A percentile compares a stretch with the other conserved stretches of the same genome.
Evolutionary conservation across 2,329 filamentous ascomycete species (phyloP).

Genomic region (Colletotrichum cereale): DNA sequence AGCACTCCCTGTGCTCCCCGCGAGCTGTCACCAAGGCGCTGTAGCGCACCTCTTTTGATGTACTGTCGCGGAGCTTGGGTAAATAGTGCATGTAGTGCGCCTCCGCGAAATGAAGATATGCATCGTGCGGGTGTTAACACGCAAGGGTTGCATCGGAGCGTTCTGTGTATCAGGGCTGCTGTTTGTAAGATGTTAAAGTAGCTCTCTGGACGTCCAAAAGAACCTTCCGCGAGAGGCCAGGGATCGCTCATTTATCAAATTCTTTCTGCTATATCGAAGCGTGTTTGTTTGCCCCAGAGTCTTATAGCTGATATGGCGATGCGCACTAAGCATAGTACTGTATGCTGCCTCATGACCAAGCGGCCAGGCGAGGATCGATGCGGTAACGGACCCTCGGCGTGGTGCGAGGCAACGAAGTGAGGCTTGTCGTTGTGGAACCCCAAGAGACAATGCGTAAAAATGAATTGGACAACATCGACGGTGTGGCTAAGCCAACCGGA

Average conservation of each 20-base stretch:
- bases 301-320: background rate
- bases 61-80: background rate
- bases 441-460: conserved; percentile 18
- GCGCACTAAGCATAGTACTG: background rate
- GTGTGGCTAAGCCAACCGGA: conserved; percentile 23
- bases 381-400: background rate
- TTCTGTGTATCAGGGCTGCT: conserved; percentile 28
- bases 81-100: conserved; percentile 17
- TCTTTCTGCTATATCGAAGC: background rate
- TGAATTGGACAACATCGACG: conserved; percentile 12
- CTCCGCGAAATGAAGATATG: conserved; percentile 27
- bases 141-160: conserved; percentile 12
- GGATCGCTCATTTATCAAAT: background rate
- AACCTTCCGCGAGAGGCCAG: background rate
- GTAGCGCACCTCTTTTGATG: background rate
- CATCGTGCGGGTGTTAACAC: conserved; percentile 30
- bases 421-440: conserved; percentile 14
- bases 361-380: conserved; percentile 6
- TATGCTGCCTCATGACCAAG: background rate
- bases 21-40: background rate
- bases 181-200: conserved; percentile 8
- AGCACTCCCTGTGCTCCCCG: conserved; percentile 15
- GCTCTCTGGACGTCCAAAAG: conserved; percentile 19
- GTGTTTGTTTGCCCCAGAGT: no score
- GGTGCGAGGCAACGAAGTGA: conserved; percentile 1